phyloP scores from a whole-genome alignment of 768 basidiomycete species.

The Xerocomus spinulosus region DNA sequence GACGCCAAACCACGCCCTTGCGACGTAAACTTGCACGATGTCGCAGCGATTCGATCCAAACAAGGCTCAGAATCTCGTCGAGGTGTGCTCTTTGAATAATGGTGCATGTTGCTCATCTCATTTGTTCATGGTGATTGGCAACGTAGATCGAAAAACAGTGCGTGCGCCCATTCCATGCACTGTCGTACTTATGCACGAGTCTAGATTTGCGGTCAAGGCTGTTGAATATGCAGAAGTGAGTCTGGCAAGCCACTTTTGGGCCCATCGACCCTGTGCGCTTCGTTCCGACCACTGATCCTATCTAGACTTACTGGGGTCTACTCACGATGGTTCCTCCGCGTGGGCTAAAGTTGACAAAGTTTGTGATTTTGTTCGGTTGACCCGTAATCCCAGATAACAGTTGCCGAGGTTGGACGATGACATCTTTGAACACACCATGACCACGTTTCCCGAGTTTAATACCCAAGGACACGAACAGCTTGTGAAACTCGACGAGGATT shows the following conservation, averaged over 20 bases:
- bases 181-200: slow-evolving; percentile 11
- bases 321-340: slow-evolving; percentile 74
- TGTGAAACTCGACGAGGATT: slow-evolving; percentile 74
- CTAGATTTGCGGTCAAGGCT: slow-evolving; percentile 62
- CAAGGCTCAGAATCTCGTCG: slow-evolving; percentile 85
- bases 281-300: slow-evolving; percentile 10
- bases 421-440: slow-evolving; percentile 73
- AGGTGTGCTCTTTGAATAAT: slow-evolving; percentile 48
- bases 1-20: too few relatives aligned
- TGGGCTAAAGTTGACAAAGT: slow-evolving; percentile 82
- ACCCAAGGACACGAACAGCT: slow-evolving; percentile 46
- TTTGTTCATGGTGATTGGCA: slow-evolving; percentile 3
- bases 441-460: slow-evolving; percentile 76
- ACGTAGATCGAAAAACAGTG: slow-evolving; percentile 93
- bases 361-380: slow-evolving; percentile 19
- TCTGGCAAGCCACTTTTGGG: slow-evolving; percentile 6
- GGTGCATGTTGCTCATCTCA: slow-evolving; percentile 19
- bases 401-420: slow-evolving; percentile 73
- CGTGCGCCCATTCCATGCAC: slow-evolving; percentile 28
- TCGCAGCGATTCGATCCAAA: slow-evolving; percentile 74
- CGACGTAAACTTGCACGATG: slow-evolving; percentile 35
- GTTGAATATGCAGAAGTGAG: slow-evolving; percentile 93
- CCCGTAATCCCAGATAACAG: slow-evolving; percentile 9
- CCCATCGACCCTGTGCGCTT: background rate
- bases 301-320: slow-evolving; percentile 92